Base-by-base conservation (phyloP, 1,284 basidiomycete genomes). In the Rhodotorula sp. region DNA sequence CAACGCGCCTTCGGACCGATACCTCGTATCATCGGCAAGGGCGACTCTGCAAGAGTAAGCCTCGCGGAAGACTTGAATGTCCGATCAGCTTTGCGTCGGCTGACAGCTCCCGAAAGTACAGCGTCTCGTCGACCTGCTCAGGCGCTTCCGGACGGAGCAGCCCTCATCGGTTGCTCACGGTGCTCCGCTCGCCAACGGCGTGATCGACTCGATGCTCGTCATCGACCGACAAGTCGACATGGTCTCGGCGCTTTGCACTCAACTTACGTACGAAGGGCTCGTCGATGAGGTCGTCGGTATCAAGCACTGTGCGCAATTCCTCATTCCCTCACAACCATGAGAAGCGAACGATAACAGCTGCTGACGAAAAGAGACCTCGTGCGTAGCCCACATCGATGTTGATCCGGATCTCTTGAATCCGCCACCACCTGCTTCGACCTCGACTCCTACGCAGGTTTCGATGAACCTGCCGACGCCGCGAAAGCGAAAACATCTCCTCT, bases 261-360 rank as follows among this genome's bases (percentile, higher is more conserved):
- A 99, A 79, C 83, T 99, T 66, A 99, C 96, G 0, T 99, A 98
- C 78, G 90, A 97, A 80, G 96, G 96, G 24, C 87, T 99, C 56
- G 85, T 98, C n/a, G 95, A 99, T 78, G 96, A 99, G 80, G 83
- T 93, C 55, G 84, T 97, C 58, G 92, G 92, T 2, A 89, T 99
- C 73, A 89, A 86, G 80, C 93, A 96, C 77, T 90, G 94, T 91
- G 75, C 66, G 88, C 22, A 24, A 18, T 80, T 12, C 24, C 42
- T 46, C 24, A 2, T 22, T 18, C 20, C 33, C 18, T 60, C 20
- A 12, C 55, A 24, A 10, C 3, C 20, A 15, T 49, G 42, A 18
- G 12, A 14, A 46, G 26, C 20, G 6, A 1, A n/a, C 44, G 10
- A 42, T 54, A 14, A 49, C 20, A 49, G 48, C 48, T 51, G 12